These are phyloP conservation scores for Fusarium duplospermum DNA, from an alignment of 2,329 filamentous ascomycete genomes.

Conservation along the genomic window DNA sequence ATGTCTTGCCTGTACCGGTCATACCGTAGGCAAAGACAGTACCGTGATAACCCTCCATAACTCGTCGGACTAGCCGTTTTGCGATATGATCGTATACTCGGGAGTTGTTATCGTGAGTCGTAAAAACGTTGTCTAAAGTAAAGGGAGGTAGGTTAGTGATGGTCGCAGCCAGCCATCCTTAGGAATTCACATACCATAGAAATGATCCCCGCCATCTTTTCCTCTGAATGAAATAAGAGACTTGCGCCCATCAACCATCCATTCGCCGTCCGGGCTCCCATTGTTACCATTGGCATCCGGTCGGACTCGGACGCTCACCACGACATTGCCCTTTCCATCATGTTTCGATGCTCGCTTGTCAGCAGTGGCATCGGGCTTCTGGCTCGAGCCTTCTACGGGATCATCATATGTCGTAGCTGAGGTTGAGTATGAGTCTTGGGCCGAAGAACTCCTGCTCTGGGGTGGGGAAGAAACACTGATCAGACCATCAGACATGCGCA, in stretches of 20 bases:
- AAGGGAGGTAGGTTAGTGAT: slow-evolving; percentile 38
- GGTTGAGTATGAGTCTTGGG: slow-evolving; percentile 91
- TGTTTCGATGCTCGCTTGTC: slow-evolving; percentile 65
- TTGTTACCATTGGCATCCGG: slow-evolving; percentile 79
- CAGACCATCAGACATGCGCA: slow-evolving; percentile 78
- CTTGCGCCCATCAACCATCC: slow-evolving; percentile 88
- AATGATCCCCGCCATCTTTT: slow-evolving; percentile 91
- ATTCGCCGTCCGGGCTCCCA: slow-evolving; percentile 78
- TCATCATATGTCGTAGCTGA: slow-evolving; percentile 92
- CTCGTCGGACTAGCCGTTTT: slow-evolving; percentile 91
- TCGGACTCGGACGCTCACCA: slow-evolving; percentile 93
- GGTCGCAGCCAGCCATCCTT: background rate
- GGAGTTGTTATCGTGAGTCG: slow-evolving; percentile 91
- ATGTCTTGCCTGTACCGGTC: slow-evolving; percentile 98
- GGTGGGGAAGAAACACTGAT: slow-evolving; percentile 84
- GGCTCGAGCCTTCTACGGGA: slow-evolving; percentile 65
- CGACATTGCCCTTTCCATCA: slow-evolving; percentile 91
- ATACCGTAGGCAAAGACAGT: slow-evolving; percentile 99
- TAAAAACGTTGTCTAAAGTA: slow-evolving; percentile 93
- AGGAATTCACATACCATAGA: slow-evolving; percentile 76
- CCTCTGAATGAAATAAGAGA: slow-evolving; percentile 86
- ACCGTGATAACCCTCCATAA: slow-evolving; percentile 99
- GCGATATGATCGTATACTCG: slow-evolving; percentile 94
- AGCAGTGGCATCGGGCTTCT: slow-evolving; percentile 46
- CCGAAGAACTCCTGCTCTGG: slow-evolving; percentile 90